Evolutionary conservation across 768 basidiomycete species (phyloP).

Genomic region (Dictyophora rubrovolvata): DNA sequence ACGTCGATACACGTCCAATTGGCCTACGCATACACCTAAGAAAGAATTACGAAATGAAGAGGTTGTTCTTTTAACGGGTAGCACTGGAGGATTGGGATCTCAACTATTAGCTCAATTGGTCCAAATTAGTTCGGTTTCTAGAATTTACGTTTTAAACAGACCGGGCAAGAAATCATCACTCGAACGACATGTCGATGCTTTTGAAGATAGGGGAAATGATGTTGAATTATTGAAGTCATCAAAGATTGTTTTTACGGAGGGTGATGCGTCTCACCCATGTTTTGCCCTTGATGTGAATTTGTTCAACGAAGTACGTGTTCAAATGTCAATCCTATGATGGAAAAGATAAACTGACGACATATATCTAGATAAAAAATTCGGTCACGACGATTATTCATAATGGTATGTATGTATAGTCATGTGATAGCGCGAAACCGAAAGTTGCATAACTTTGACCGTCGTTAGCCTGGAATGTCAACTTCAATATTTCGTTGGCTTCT

Average conservation of each 20-base stretch:
- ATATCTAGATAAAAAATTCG: background rate
- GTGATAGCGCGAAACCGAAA: background rate
- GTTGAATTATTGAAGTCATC: conserved; percentile 8
- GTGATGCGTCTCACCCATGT: conserved; percentile 7
- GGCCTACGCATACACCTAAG: background rate
- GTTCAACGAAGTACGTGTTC: conserved; percentile 8
- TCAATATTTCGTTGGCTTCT: conserved; percentile 39
- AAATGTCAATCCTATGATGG: background rate
- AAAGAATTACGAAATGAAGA: background rate
- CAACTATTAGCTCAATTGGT: conserved; percentile 8
- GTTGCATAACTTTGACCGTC: background rate
- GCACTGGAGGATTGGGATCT: conserved; percentile 10
- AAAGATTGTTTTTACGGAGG: conserved; percentile 17
- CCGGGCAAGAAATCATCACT: conserved; percentile 6
- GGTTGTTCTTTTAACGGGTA: conserved; percentile 10
- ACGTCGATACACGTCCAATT: background rate
- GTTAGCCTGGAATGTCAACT: conserved; percentile 38
- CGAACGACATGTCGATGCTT: conserved; percentile 12
- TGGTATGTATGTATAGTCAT: background rate
- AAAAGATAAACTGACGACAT: background rate
- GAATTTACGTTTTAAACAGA: conserved; percentile 11
- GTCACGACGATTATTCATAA: conserved; percentile 1
- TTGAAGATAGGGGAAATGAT: conserved; percentile 14
- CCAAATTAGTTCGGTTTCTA: background rate
- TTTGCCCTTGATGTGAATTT: background rate